Evolutionary conservation across 805 yeast genomes (phyloP), one percentile per base, ranked within the genome.

Genomic region (Teunomyces lycoperdinae): DNA sequence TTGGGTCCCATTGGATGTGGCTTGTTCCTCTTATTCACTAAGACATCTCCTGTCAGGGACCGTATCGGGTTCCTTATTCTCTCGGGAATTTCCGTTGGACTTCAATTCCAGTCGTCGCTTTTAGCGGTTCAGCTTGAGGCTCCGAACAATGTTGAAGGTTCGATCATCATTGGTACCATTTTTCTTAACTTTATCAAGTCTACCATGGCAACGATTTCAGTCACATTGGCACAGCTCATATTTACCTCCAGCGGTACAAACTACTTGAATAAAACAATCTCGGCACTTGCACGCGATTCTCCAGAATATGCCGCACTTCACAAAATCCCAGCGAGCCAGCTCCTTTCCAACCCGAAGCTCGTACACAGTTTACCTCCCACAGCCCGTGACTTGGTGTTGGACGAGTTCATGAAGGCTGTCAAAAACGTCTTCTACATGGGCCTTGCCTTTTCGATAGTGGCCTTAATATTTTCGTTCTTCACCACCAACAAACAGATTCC

Each of bases 401-500:
- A 64, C 45, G 65, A 63, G 63, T 70, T 68, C 51, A 67, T 67
- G 62, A 52, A 45, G 32, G 58, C 74, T 5, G 53, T 71, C 36
- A 56, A 57, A 39, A 61, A 65, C 47, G 67, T 66, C 41, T 71
- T 70, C 43, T 68, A 66, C 53, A 55, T 70, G 44, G 60, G 66
- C 11, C 50, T 77, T 13, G 81, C 70, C 0, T 57, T 71, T 11
- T 59, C 74, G 1, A 51, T 59, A 8, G 31, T 66, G 10, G 55
- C 70, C 2, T 58, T 75, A 6, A 36, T 78, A 0, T 48, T 57
- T 5, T 49, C 68, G 0, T 5, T 73, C 0, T 70, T 76, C 49
- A 63, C 71, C 43, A 73, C 82, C 9, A 72, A 70, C 53, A 63
- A 66, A 42, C 66, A 63, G 46, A 56, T 78, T 24, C 83, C 83